Evolutionary conservation across 2,329 filamentous ascomycete genomes (phyloP), one percentile per base, ranked within the genome.

Genomic region (Trichocomaceae sp.): DNA sequence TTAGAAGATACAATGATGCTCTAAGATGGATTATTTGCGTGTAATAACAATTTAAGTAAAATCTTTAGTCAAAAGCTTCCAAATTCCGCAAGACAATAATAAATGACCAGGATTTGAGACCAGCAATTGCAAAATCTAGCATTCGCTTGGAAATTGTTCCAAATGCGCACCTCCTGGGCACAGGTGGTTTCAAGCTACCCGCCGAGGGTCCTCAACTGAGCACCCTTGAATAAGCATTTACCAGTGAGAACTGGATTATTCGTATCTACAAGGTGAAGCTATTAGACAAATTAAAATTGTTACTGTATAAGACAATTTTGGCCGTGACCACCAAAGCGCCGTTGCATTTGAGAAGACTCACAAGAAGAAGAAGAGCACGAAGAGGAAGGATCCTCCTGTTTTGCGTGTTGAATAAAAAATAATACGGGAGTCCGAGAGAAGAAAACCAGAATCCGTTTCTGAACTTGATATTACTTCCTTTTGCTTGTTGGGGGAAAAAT

Each of bases 201-300:
- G 83, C 89, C 12, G 81, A 90, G 62, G 86, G 89, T 1, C 93
- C 93, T 8, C 82, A 87, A 58, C 85, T 99, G 57, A 90, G 87
- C 73, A 93, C 87, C 4, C 75, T 99, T 46, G 93, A 99, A 71
- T 95, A 99, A 76, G 93, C 93, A 9, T 99, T 95, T 72, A 99
- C 95, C 54, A 96, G 90, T 67, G 93, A 99, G 79, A 99, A 99
- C 81, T 99, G 93, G 93, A 99, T 99, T 72, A 97, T 99, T 70
- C 83, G 93, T 61, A 96, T 99, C 68, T 99, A 96, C 82, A 99
- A 99, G 81, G 93, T 99, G 76, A 99, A 99, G 79, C 91, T 96
- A 66, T 84, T 96, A n/a, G n/a, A n/a, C n/a, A n/a, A n/a, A n/a
- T n/a, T n/a, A n/a, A n/a, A n/a, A n/a, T n/a, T n/a, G n/a, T n/a